Evolutionary conservation across 805 yeast genomes (phyloP).

Genomic region (Schwanniomyces vanrijiae): DNA sequence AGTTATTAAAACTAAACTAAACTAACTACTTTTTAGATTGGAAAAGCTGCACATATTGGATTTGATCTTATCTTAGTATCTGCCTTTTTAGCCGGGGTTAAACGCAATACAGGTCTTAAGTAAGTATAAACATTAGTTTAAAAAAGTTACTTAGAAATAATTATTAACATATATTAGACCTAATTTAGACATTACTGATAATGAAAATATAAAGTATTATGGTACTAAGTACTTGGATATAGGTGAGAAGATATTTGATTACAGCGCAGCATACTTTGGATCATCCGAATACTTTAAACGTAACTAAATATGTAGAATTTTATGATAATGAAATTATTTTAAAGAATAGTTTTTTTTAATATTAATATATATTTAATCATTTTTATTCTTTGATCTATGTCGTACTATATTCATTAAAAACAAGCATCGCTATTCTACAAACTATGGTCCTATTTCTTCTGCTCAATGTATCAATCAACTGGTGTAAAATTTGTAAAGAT

Average conservation of each 20-base stretch:
- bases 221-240: constrained; percentile 67
- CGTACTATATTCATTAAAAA: background rate
- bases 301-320: constrained; percentile 27
- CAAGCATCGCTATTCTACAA: background rate
- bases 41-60: constrained; percentile 57
- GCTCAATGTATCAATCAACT: background rate
- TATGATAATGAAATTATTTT: background rate
- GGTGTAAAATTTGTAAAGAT: background rate
- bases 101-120: constrained; percentile 66
- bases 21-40: constrained; percentile 25
- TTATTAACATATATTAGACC: constrained; percentile 25
- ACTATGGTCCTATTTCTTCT: background rate
- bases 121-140: constrained; percentile 7
- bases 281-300: constrained; percentile 74
- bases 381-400: background rate
- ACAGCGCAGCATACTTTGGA: constrained; percentile 65
- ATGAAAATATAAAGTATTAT: constrained; percentile 48
- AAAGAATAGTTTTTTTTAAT: background rate
- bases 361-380: background rate
- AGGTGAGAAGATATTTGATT: constrained; percentile 85
- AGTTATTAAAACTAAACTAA: background rate
- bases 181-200: constrained; percentile 46
- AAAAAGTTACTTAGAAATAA: too few relatives aligned
- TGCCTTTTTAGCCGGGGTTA: constrained; percentile 70
- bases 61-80: constrained; percentile 63